phyloP scores from a whole-genome alignment of 164 flowering plant species.

The Vitis vinifera region ASM3070453v1 NC_081816.1:1398501-1399000 shows the following conservation, averaged over 20 bases:
- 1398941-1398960: background rate
- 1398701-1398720: constrained; percentile 88
- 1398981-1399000: background rate
- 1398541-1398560: background rate
- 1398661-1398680: background rate
- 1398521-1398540: background rate
- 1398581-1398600: background rate
- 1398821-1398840: constrained; percentile 96
- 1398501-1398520: too few species aligned
- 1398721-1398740: constrained; percentile 97
- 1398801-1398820: constrained; percentile 80
- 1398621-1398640: background rate
- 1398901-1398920: constrained; percentile 92
- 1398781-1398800: constrained; percentile 97
- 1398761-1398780: constrained; percentile 88
- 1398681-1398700: constrained; percentile 51
- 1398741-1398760: constrained; percentile 83
- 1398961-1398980: background rate
- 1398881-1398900: constrained; percentile 59
- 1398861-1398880: constrained; percentile 69
- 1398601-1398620: background rate
- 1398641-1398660: background rate
- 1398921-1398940: constrained; percentile 54
- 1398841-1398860: constrained; percentile 85
- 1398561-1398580: too few species aligned